These are phyloP conservation scores for Globisporangium cederbergense DNA, from an alignment of 352 stramenopile genomes.

Conservation along the genomic window DNA sequence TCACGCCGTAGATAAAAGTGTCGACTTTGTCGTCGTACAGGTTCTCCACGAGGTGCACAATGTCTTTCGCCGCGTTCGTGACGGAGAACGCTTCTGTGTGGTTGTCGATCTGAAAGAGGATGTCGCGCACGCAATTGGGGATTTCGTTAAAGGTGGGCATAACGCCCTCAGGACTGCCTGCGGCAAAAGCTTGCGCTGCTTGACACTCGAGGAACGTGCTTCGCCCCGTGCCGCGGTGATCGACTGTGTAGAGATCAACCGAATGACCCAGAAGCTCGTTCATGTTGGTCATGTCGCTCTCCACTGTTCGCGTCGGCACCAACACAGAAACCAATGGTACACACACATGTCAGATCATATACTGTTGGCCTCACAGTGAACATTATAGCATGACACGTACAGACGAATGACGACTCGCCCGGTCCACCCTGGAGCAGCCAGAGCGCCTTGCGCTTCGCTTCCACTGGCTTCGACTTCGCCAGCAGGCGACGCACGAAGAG, in stretches of 20 bases:
- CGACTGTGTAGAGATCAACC: conserved; percentile 22
- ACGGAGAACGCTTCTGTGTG: conserved; percentile 62
- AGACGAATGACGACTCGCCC: conserved; percentile 18
- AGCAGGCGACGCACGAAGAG: conserved; percentile 38
- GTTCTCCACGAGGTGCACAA: conserved; percentile 8
- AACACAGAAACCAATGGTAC: neutral
- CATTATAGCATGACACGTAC: neutral
- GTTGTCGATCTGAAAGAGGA: conserved; percentile 59
- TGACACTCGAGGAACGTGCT: conserved; percentile 19
- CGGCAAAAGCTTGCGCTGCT: conserved; percentile 11
- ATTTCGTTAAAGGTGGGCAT: conserved; percentile 2
- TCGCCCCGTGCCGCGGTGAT: conserved; percentile 19
- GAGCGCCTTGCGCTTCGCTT: conserved; percentile 11
- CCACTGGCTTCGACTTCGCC: conserved; percentile 3
- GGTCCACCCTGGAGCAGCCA: conserved; percentile 26
- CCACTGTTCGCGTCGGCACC: conserved; percentile 8
- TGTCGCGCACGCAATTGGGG: conserved; percentile 11
- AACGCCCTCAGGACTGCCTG: neutral
- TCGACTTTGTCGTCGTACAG: conserved; percentile 8
- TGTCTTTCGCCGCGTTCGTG: conserved; percentile 26
- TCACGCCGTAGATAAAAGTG: conserved; percentile 24
- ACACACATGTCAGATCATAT: neutral
- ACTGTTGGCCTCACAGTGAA: too few species aligned
- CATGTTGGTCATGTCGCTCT: conserved; percentile 12
- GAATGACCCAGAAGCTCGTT: neutral